These are phyloP conservation scores for Skeletonema grethae DNA, from an alignment of 108 stramenopile species.

Conservation along the genomic window DNA sequence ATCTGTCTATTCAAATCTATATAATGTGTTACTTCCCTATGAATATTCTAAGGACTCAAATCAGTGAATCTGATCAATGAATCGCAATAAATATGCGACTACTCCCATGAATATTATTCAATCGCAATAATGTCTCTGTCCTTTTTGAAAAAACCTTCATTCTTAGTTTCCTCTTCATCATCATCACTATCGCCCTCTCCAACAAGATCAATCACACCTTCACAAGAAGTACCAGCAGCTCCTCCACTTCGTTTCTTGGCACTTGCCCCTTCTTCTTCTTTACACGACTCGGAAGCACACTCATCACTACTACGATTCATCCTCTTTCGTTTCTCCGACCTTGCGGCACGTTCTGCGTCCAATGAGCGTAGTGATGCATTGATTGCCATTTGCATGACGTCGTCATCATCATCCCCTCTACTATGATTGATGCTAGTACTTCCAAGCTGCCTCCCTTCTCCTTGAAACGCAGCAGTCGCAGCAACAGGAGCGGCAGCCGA, in stretches of 20 bases:
- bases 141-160: background rate
- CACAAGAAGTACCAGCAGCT: background rate
- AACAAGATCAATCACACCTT: slow-evolving; percentile 2
- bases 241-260: background rate
- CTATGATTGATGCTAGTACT: background rate
- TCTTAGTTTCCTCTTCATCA: background rate
- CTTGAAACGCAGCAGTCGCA: background rate
- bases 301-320: background rate
- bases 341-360: slow-evolving; percentile 7
- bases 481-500: background rate
- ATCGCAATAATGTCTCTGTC: background rate
- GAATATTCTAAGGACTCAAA: too few relatives aligned
- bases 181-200: background rate
- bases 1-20: too few relatives aligned
- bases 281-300: background rate
- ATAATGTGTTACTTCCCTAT: too few relatives aligned
- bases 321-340: slow-evolving; percentile 1
- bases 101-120: background rate
- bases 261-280: background rate
- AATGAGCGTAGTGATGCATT: slow-evolving; percentile 14
- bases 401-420: background rate
- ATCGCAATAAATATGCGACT: background rate
- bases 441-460: slow-evolving; percentile 18
- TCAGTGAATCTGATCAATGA: background rate
- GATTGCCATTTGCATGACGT: slow-evolving; percentile 1